These are phyloP conservation scores for Lactarius sanguifluus DNA, from an alignment of 768 basidiomycete genomes.

Conservation along the genomic window DNA sequence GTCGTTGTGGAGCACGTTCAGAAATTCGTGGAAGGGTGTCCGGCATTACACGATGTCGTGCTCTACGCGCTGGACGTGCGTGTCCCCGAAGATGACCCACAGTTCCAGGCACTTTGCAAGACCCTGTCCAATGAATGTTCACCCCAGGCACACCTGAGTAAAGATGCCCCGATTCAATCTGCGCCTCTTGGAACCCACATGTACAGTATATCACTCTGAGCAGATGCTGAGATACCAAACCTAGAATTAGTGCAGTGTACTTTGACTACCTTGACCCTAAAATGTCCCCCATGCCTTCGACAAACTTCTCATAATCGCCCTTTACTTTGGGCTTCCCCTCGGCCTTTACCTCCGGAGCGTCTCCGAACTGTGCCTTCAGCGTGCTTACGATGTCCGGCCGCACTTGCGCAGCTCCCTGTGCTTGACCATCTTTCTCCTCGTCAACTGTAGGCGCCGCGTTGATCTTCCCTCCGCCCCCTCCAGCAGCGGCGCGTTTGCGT, in stretches of 20 bases:
- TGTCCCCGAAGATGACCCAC: neutral
- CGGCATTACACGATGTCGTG: constrained; percentile 8
- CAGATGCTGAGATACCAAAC: neutral
- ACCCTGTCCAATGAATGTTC: neutral
- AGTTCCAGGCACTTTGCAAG: constrained; percentile 4
- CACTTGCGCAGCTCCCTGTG: constrained; percentile 36
- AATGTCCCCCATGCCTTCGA: constrained; percentile 74
- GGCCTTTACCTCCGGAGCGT: constrained; percentile 26
- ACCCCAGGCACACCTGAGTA: neutral
- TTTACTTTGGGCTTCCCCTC: constrained; percentile 40
- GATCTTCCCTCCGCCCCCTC: constrained; percentile 30
- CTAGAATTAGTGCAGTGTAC: neutral
- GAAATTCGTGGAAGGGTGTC: constrained; percentile 9
- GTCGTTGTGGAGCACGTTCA: neutral
- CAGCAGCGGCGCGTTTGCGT: constrained; percentile 55
- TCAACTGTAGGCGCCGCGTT: constrained; percentile 36
- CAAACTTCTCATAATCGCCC: constrained; percentile 74
- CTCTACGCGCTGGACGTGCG: constrained; percentile 6
- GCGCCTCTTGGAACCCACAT: neutral
- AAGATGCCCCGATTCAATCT: neutral
- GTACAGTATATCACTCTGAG: neutral
- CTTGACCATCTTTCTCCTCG: constrained; percentile 36
- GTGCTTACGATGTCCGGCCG: constrained; percentile 68
- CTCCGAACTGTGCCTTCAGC: constrained; percentile 60
- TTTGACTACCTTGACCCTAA: constrained; percentile 36